Evolutionary conservation across 2,329 filamentous ascomycete genomes (phyloP).

Genomic region (Cladosporium sp.): DNA sequence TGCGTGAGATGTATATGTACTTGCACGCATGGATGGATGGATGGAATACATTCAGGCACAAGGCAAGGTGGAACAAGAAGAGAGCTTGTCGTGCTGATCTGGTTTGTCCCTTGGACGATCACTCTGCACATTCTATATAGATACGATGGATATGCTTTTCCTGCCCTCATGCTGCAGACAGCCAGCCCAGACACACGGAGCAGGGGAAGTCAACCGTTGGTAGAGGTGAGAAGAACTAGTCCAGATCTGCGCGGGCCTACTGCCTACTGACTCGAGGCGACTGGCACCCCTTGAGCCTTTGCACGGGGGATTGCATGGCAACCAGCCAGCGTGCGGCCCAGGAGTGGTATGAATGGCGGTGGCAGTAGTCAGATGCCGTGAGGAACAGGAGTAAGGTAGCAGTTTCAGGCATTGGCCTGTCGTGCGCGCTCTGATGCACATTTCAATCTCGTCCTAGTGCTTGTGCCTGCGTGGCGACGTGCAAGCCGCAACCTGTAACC

Average conservation of each 20-base stretch:
- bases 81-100: not conserved
- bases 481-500: not conserved
- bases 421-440: not conserved
- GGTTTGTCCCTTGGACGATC: not conserved
- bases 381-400: not conserved
- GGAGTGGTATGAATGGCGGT: not conserved
- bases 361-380: not conserved
- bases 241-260: not conserved
- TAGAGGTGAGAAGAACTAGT: not conserved
- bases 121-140: not conserved
- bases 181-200: not conserved
- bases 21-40: not conserved
- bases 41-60: not conserved
- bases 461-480: not conserved
- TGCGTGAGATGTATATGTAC: not conserved
- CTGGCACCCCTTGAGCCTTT: not conserved
- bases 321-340: not conserved
- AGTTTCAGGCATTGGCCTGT: not conserved
- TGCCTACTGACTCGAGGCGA: not conserved
- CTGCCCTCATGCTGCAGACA: not conserved
- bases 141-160: not conserved
- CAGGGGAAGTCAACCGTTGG: not conserved
- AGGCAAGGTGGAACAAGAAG: conserved; percentile 4
- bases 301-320: not conserved
- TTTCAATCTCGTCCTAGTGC: not conserved